phyloP scores from a whole-genome alignment of 805 yeast species.

The Saccharomycopsis javanensis region DNA sequence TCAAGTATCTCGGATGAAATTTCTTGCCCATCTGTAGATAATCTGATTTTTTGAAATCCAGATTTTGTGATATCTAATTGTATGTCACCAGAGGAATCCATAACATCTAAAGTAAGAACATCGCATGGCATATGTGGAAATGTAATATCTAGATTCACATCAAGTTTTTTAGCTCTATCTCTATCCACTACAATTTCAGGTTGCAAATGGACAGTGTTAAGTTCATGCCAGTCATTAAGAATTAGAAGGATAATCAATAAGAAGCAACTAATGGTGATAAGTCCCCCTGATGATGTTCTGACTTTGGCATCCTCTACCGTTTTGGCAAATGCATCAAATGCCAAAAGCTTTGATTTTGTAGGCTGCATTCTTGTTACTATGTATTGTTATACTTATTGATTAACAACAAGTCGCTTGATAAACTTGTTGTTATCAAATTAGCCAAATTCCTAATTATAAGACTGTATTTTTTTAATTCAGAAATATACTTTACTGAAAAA shows the following conservation, averaged over 20 bases:
- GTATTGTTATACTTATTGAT: neutral
- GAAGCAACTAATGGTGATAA: constrained; percentile 67
- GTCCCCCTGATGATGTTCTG: constrained; percentile 82
- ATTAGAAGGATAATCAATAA: constrained; percentile 52
- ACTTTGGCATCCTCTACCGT: constrained; percentile 90
- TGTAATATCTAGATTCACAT: constrained; percentile 69
- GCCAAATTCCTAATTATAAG: too few species aligned
- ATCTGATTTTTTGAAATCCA: constrained; percentile 63
- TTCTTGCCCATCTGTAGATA: constrained; percentile 43
- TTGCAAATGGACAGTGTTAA: constrained; percentile 52
- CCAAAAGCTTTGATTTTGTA: constrained; percentile 29
- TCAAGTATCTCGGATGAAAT: constrained; percentile 32
- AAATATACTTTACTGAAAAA: too few species aligned
- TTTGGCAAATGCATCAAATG: constrained; percentile 84
- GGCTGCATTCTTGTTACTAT: neutral
- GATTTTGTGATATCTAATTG: constrained; percentile 62
- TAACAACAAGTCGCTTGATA: too few species aligned
- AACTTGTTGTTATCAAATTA: too few species aligned
- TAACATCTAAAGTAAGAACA: constrained; percentile 65
- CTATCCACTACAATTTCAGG: constrained; percentile 89
- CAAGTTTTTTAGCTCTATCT: constrained; percentile 63
- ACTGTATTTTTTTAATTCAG: too few species aligned
- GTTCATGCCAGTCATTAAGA: constrained; percentile 67
- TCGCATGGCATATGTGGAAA: constrained; percentile 87
- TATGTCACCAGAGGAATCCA: constrained; percentile 82